Evolutionary conservation across 768 basidiomycete species (phyloP), one percentile per base, ranked within the genome.

Genomic region (Boletus sensibilis): DNA sequence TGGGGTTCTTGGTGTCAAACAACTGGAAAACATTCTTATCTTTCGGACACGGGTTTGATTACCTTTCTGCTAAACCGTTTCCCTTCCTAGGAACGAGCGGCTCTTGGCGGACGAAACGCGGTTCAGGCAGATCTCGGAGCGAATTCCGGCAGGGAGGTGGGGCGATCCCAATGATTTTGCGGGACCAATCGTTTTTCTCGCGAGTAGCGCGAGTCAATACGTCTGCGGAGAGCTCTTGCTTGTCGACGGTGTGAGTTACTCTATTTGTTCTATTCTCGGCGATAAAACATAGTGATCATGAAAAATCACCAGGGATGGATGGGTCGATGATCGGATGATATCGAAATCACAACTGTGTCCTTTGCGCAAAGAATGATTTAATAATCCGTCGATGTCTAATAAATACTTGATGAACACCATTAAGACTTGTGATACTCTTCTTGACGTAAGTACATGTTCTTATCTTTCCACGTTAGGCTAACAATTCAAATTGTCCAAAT

Each of bases 101-200:
- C 76, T 88, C 48, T 77, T 87, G 59, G 75, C 77, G 57, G 83
- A 88, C 72, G 81, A 85, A 33, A 76, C 76, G 37, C 79, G 86
- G 43, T 76, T 77, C 49, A 78, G 78, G 48, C 87, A 88, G 69
- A 88, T 88, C 68, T 79, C 85, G 51, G 87, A 87, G 64, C 78
- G 86, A 42, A 88, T 88, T 51, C 87, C 87, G 21, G 82, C 83
- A 5, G 82, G 79, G 23, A 74, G 87, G 58, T 88, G 87, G 87
- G 87, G 85, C 49, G 70, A 73, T 43, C 86, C 87, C 7, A 70
- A 68, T 8, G 87, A 88, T 72, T 86, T 88, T 68, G 85, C 83
- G 21, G 87, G 87, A 13, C 83, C 83, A 8, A 71, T 84, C 53
- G 78, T 88, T 31, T 88, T 83, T 72, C 79, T 88, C 33, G 85